A percentile compares a stretch with the other conserved stretches of the same genome.
These are phyloP conservation scores for Phytophthora uliginosa DNA, from an alignment of 352 stramenopile species.

Conservation along the genomic window DNA sequence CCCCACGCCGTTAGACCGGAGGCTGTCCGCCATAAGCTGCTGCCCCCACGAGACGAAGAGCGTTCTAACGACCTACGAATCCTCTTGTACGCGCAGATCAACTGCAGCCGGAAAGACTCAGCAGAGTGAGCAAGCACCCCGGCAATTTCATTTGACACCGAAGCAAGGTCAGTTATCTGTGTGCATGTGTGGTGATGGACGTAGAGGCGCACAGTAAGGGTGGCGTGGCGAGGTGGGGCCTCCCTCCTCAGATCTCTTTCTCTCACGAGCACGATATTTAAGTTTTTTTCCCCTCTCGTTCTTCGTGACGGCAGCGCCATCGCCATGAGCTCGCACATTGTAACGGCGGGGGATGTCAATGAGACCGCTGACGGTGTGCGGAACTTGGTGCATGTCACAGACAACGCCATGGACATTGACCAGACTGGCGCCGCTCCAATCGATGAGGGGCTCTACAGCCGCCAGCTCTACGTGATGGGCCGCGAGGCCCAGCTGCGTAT, in stretches of 20 bases:
- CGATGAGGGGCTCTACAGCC: slow-evolving; percentile 91
- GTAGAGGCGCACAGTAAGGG: not conserved
- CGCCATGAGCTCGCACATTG: slow-evolving; percentile 69
- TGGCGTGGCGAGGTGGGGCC: not conserved
- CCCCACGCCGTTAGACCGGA: not conserved
- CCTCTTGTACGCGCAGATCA: slow-evolving; percentile 4
- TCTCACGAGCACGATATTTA: slow-evolving; percentile 17
- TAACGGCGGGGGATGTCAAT: slow-evolving; percentile 78
- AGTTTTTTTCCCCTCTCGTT: slow-evolving; percentile 18
- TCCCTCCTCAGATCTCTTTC: too few species aligned
- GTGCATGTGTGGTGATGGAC: not conserved
- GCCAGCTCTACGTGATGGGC: slow-evolving; percentile 99
- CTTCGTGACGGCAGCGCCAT: slow-evolving; percentile 12
- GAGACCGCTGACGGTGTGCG: slow-evolving; percentile 80
- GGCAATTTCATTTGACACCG: not conserved
- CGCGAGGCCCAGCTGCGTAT: slow-evolving; percentile 98
- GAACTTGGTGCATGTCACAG: slow-evolving; percentile 77
- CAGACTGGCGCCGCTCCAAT: slow-evolving; percentile 57
- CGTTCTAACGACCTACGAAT: not conserved
- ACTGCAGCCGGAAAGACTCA: slow-evolving; percentile 13
- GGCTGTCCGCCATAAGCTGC: not conserved
- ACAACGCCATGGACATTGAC: slow-evolving; percentile 77
- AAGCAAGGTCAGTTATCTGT: slow-evolving; percentile 15
- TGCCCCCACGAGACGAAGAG: not conserved
- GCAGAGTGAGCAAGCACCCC: slow-evolving; percentile 2